Evolutionary conservation across 176 grass and related monocot genomes (phyloP), one percentile per base, ranked within the genome.

Genomic region (Juncus effusus): DNA sequence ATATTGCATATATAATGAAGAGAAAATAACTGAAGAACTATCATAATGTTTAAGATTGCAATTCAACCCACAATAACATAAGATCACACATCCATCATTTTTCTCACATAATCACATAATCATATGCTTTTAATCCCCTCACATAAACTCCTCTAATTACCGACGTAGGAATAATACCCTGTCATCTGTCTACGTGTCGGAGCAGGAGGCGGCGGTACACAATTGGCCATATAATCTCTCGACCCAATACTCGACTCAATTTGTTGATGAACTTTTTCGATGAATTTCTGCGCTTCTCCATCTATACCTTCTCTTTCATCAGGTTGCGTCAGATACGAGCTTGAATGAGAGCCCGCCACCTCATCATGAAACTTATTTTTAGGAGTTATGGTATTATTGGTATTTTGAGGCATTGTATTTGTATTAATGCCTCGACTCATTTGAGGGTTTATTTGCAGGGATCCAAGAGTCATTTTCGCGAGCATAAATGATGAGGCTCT

Each of bases 401-500:
- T 10, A 4, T 28, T 45, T 5, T 36, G 68, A 40, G 44, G 44
- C 44, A 47, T 47, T 47, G 9, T 72, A 28, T 40, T 38, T 3
- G 3, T 38, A 58, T 14, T 2, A 13, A 41, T 2, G 7, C 68
- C 38, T 59, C 15, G 39, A 7, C 14, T 59, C 6, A 7, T 47
- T 13, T 42, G 36, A 13, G 45, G 54, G 10, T 65, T 12, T 58
- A 41, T 2, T 54, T 54, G 40, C 10, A 28, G 10, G 13, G 73
- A 65, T 3, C 73, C 61, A n/a, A 65, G 36, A 36, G 60, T 16
- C 61, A 65, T 57, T 50, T 76, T 57, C 8, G 47, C 73, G n/a
- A 65, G 49, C 10, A 65, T 35, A 57, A 64, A 76, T n/a, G 73
- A 76, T 63, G 73, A 57, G 59, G 61, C n/a, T 56, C 35, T 76